phyloP scores from a whole-genome alignment of 2,329 filamentous ascomycete genomes.

The Xylariaceae sp. region DNA sequence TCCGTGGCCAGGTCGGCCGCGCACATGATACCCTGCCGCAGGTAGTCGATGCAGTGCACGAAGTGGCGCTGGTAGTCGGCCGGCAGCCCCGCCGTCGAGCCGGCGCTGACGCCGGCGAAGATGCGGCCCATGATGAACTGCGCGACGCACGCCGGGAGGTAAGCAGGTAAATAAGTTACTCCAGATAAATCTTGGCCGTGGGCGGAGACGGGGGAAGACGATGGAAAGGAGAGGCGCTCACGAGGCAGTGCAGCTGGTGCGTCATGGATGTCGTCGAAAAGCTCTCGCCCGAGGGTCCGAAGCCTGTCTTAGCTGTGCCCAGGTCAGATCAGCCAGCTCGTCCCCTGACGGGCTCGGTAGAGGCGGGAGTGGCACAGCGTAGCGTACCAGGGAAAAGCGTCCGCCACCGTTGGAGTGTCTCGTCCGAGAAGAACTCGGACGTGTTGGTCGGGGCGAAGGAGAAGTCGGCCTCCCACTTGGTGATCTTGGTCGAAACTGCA shows the following conservation, averaged over 20 bases:
- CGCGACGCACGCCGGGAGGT: background rate
- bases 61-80: constrained; percentile 29
- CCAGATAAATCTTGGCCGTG: background rate
- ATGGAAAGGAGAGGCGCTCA: constrained; percentile 10
- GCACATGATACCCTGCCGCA: constrained; percentile 20
- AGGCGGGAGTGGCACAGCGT: too few species aligned
- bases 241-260: constrained; percentile 37
- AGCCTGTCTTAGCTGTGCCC: too few species aligned
- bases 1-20: constrained; percentile 22
- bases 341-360: too few species aligned
- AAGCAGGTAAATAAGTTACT: background rate
- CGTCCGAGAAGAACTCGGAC: constrained; percentile 30
- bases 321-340: too few species aligned
- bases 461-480: constrained; percentile 29
- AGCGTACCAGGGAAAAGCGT: constrained; percentile 31
- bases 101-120: constrained; percentile 27
- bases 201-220: background rate
- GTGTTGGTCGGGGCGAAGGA: constrained; percentile 30
- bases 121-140: constrained; percentile 30
- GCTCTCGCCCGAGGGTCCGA: constrained; percentile 21
- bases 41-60: constrained; percentile 30
- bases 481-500: too few species aligned
- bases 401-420: constrained; percentile 28
- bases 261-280: constrained; percentile 35
- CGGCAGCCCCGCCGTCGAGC: constrained; percentile 19